Evolutionary conservation across 495 filamentous ascomycete genomes (phyloP).

Genomic region (Aspergillus bertholletiae): DNA sequence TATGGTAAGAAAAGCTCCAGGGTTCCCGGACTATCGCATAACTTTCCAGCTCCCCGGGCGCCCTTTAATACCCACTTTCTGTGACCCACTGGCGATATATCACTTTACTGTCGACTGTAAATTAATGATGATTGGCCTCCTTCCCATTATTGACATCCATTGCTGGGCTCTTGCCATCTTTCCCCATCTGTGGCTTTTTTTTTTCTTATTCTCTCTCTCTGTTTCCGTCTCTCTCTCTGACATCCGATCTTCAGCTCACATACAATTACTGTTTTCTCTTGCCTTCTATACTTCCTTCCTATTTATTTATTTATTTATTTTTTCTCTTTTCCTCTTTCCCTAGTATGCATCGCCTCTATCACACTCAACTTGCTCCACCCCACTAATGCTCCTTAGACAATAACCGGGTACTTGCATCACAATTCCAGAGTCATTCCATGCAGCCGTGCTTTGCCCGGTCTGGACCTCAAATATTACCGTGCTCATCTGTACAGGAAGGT

Average conservation of each 20-base stretch:
- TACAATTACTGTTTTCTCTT: neutral
- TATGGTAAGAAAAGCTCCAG: neutral
- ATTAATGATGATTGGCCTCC: neutral
- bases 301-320: slow-evolving; percentile 8
- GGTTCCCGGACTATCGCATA: neutral
- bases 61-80: neutral
- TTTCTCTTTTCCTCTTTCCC: slow-evolving; percentile 2
- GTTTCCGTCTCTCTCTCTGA: neutral
- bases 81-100: neutral
- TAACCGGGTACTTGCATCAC: slow-evolving; percentile 20
- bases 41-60: neutral
- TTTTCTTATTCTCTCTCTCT: neutral
- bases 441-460: slow-evolving; percentile 13
- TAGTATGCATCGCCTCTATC: neutral
- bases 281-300: too few species aligned
- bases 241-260: neutral
- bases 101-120: neutral
- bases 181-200: neutral
- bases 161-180: neutral
- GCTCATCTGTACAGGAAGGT: slow-evolving; percentile 7
- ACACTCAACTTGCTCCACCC: slow-evolving; percentile 10
- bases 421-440: slow-evolving; percentile 15
- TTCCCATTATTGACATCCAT: neutral
- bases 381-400: slow-evolving; percentile 16
- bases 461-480: slow-evolving; percentile 14